Conservation (phyloP, 306 rosid species). For the Mimosa bimucronata region DNA sequence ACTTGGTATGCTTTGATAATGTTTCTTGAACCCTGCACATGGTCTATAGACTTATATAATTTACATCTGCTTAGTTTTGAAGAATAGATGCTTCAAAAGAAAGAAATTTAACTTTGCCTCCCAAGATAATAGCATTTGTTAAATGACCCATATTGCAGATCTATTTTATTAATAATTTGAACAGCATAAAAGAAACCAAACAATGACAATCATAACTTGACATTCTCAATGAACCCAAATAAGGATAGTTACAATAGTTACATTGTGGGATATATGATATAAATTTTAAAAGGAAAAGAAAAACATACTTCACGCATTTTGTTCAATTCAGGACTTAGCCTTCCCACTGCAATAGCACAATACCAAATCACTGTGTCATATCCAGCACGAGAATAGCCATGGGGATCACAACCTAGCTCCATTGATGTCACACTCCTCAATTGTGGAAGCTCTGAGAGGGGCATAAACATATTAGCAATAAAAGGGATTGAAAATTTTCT, state of each 20-base stretch:
- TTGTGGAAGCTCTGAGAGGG: conserved; percentile 66
- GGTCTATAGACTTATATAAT: conserved; percentile 63
- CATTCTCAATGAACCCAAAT: conserved; percentile 17
- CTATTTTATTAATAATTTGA: conserved; percentile 10
- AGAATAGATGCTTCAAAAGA: conserved; percentile 25
- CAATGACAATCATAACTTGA: conserved; percentile 18
- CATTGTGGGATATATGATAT: conserved; percentile 16
- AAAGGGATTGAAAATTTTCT: conserved; percentile 6
- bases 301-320: conserved; percentile 87
- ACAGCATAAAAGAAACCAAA: conserved; percentile 21
- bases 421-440: conserved; percentile 78
- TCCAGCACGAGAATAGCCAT: conserved; percentile 92
- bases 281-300: conserved; percentile 31
- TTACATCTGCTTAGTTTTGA: conserved; percentile 42
- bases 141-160: not conserved
- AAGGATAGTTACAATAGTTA: conserved; percentile 5
- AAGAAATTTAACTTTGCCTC: not conserved
- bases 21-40: conserved; percentile 78
- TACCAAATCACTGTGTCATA: conserved; percentile 76
- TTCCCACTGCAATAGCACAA: conserved; percentile 86
- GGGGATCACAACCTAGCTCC: conserved; percentile 93
- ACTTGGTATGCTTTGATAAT: conserved; percentile 53
- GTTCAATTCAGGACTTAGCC: conserved; percentile 71
- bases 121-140: not conserved
- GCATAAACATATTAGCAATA: conserved; percentile 16